Evolutionary conservation across 768 basidiomycete species (phyloP).

Genomic region (Lactarius quietus): DNA sequence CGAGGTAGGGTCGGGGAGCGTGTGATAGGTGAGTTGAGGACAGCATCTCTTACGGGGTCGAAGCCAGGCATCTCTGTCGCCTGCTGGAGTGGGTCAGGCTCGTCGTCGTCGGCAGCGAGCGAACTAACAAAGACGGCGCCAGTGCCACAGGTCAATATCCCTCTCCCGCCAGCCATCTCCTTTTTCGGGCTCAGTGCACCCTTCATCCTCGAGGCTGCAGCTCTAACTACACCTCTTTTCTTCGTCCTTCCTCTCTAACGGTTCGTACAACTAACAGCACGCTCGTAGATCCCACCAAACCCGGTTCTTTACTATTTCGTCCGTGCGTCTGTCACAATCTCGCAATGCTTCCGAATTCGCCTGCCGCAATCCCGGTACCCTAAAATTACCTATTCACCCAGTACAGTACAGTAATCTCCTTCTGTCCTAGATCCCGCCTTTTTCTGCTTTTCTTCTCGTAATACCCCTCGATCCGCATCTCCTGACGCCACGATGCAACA

Average conservation of each 20-base stretch:
- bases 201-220: conserved; percentile 13
- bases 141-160: conserved; percentile 11
- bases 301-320: conserved; percentile 15
- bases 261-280: neutral
- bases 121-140: neutral
- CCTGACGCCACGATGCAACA: neutral
- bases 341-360: conserved; percentile 15
- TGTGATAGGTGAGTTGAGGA: conserved; percentile 69
- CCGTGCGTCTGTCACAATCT: conserved; percentile 12
- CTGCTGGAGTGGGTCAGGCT: conserved; percentile 5
- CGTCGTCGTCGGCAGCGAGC: conserved; percentile 20
- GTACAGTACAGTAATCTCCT: neutral
- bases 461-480: conserved; percentile 12
- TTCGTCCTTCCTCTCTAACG: neutral
- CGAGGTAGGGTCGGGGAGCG: conserved; percentile 40
- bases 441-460: conserved; percentile 12
- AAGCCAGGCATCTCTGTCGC: conserved; percentile 57
- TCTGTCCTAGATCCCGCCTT: conserved; percentile 12
- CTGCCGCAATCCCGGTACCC: conserved; percentile 2
- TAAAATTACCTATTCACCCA: neutral
- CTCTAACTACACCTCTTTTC: conserved; percentile 1
- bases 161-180: conserved; percentile 13
- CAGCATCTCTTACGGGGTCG: conserved; percentile 86
- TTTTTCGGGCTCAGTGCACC: conserved; percentile 23
- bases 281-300: conserved; percentile 19